Evolutionary conservation across 441 rosid species (phyloP).

Genomic region (Aquilaria agallochum): DNA sequence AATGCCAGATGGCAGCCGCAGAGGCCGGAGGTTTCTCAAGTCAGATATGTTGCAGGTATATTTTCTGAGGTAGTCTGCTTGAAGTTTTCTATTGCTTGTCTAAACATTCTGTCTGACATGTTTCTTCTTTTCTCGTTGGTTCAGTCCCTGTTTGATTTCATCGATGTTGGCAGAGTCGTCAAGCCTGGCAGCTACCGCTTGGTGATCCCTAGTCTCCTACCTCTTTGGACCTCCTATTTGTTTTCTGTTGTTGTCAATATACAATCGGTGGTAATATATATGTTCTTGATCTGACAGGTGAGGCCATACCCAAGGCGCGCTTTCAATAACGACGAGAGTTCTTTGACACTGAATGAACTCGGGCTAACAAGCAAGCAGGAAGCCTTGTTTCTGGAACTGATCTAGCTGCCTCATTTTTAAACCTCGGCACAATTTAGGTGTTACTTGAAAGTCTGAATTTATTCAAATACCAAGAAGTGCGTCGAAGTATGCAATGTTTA

Average conservation of each 20-base stretch:
- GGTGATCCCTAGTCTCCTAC: constrained; percentile 37
- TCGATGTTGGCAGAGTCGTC: constrained; percentile 79
- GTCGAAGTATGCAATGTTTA: constrained; percentile 8
- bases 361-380: constrained; percentile 95
- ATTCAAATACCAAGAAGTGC: constrained; percentile 12
- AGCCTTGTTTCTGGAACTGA: constrained; percentile 87
- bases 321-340: constrained; percentile 69
- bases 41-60: constrained; percentile 72
- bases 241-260: not conserved
- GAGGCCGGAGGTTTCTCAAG: constrained; percentile 85
- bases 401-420: constrained; percentile 23
- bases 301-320: constrained; percentile 96
- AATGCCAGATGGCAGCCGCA: constrained; percentile 94
- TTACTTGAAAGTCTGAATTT: constrained; percentile 13
- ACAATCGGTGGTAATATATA: not conserved
- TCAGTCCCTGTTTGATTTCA: constrained; percentile 92
- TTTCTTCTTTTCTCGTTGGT: constrained; percentile 9
- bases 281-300: constrained; percentile 54
- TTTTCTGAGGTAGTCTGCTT: constrained; percentile 10
- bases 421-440: constrained; percentile 9
- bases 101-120: constrained; percentile 9
- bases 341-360: constrained; percentile 64
- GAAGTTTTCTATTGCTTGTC: constrained; percentile 4
- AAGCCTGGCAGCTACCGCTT: constrained; percentile 86
- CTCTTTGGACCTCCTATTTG: not conserved